Evolutionary conservation across 441 rosid genomes (phyloP).

Genomic region (Eruca vesicaria): DNA sequence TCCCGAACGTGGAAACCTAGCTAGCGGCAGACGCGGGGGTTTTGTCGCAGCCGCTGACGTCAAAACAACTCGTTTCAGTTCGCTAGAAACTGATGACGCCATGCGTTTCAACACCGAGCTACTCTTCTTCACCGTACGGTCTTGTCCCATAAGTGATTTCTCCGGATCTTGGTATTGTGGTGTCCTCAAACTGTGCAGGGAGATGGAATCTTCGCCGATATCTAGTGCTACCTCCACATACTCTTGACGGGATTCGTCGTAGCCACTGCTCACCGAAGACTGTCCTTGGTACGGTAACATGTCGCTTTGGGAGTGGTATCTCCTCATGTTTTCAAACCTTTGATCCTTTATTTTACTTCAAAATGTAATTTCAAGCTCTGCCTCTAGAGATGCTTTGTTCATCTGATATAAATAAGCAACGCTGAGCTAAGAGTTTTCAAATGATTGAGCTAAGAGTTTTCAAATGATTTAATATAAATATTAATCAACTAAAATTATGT

Average conservation of each 20-base stretch:
- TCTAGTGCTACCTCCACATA: constrained; percentile 51
- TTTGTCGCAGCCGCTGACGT: constrained; percentile 35
- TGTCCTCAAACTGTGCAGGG: constrained; percentile 38
- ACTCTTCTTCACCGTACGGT: constrained; percentile 36
- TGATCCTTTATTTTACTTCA: too few relatives aligned
- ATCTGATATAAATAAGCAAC: too few relatives aligned
- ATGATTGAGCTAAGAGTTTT: too few relatives aligned
- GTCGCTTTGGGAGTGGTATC: too few relatives aligned
- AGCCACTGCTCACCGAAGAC: constrained; percentile 2
- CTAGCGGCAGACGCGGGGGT: constrained; percentile 31
- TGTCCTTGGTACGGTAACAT: background rate
- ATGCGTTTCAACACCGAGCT: constrained; percentile 32
- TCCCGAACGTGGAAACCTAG: too few relatives aligned
- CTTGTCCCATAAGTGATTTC: constrained; percentile 32
- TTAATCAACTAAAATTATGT: too few relatives aligned
- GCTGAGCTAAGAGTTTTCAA: too few relatives aligned
- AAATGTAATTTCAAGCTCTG: too few relatives aligned
- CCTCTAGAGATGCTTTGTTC: too few relatives aligned
- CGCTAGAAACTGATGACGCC: constrained; percentile 43
- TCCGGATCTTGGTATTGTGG: constrained; percentile 38
- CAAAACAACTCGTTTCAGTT: constrained; percentile 39
- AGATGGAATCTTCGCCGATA: constrained; percentile 33
- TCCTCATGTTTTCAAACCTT: too few relatives aligned
- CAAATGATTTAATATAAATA: too few relatives aligned
- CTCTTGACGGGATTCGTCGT: constrained; percentile 9